A percentile compares a stretch with the other conserved stretches of the same genome.
These are phyloP conservation scores for Eimeria praecox DNA, from an alignment of 169 alveolate species.

Conservation along the genomic window DNA sequence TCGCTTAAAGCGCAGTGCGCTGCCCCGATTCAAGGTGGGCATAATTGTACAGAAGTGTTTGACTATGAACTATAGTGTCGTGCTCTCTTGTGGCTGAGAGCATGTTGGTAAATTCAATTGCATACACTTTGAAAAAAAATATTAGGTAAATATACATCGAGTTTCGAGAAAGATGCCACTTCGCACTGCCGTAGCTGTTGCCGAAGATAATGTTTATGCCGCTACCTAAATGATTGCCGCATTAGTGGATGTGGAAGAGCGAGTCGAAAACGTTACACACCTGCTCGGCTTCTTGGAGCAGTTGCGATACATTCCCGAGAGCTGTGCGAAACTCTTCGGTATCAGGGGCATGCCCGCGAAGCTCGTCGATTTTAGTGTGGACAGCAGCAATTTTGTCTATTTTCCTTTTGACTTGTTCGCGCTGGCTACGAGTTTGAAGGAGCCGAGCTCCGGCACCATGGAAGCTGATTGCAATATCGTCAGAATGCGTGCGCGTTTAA, in stretches of 20 bases:
- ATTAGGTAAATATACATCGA: slow-evolving; percentile 11
- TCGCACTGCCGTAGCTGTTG: slow-evolving; percentile 53
- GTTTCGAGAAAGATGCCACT: slow-evolving; percentile 65
- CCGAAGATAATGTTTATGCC: slow-evolving; percentile 31
- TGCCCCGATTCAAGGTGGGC: neutral
- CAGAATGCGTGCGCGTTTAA: neutral
- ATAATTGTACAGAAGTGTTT: neutral
- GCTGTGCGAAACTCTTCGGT: slow-evolving; percentile 67
- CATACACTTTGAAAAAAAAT: neutral
- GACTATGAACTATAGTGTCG: neutral
- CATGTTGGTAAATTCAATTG: neutral
- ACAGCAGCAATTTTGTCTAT: slow-evolving; percentile 73
- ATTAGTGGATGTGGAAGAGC: neutral
- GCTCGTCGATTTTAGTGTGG: slow-evolving; percentile 68
- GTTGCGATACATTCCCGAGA: slow-evolving; percentile 63
- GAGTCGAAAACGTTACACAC: neutral
- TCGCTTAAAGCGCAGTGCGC: neutral
- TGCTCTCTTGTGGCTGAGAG: neutral
- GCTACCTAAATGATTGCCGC: slow-evolving; percentile 8
- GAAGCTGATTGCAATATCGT: slow-evolving; percentile 4
- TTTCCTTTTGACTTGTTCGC: slow-evolving; percentile 70
- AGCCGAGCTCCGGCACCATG: slow-evolving; percentile 74
- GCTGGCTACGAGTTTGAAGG: slow-evolving; percentile 75
- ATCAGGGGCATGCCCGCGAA: slow-evolving; percentile 69
- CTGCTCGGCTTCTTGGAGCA: slow-evolving; percentile 76